A percentile compares a stretch with the other conserved stretches of the same genome.
Evolutionary conservation across 768 basidiomycete species (phyloP).

Genomic region (Rhizopogon sp.): DNA sequence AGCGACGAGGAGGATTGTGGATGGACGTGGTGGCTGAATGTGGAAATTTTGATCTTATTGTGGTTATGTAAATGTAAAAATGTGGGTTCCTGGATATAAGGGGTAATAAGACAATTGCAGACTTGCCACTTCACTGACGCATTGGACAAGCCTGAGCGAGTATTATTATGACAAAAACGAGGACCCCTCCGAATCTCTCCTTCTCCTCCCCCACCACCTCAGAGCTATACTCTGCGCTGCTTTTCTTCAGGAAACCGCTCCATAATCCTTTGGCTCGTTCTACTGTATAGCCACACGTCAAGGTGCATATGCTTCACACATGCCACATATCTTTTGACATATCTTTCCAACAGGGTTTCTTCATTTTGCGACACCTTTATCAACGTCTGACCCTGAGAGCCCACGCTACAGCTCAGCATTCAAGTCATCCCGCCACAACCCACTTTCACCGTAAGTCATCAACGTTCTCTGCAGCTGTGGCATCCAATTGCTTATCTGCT

Average conservation of each 20-base stretch:
- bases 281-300: conserved; percentile 6
- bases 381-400: background rate
- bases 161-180: conserved; percentile 1
- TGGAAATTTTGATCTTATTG: conserved; percentile 17
- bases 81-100: conserved; percentile 12
- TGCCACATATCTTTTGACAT: background rate
- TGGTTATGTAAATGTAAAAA: conserved; percentile 4
- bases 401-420: background rate
- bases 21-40: background rate
- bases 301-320: conserved; percentile 6
- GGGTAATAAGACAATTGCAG: conserved; percentile 21
- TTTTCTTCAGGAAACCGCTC: background rate
- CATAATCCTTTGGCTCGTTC: background rate
- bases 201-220: conserved; percentile 2
- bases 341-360: background rate
- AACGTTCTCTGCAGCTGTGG: background rate
- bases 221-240: background rate
- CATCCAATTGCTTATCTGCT: conserved; percentile 3
- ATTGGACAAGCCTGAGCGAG: background rate
- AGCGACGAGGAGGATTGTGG: background rate
- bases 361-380: background rate
- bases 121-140: background rate
- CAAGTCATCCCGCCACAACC: background rate
- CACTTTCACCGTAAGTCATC: background rate
- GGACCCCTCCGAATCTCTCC: conserved; percentile 1